phyloP scores from a whole-genome alignment of 108 stramenopile species.

The Seminavis robusta region DNA sequence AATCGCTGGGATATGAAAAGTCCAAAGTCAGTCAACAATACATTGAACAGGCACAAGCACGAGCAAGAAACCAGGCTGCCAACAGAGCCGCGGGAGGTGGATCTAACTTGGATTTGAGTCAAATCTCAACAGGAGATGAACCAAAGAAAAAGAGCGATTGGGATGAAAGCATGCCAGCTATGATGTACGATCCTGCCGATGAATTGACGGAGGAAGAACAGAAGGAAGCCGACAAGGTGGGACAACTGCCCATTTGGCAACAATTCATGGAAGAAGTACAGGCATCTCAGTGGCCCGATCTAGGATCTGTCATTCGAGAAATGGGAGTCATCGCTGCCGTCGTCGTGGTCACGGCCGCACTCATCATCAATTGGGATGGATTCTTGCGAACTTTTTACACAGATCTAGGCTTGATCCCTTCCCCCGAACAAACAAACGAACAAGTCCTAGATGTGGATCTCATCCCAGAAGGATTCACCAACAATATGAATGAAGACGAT shows the following conservation, averaged over 20 bases:
- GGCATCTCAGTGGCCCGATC: conserved; percentile 54
- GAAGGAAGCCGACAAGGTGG: conserved; percentile 68
- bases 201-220: conserved; percentile 77
- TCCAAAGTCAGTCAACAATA: conserved; percentile 51
- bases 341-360: conserved; percentile 46
- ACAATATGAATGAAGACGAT: conserved; percentile 22
- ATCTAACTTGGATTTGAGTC: conserved; percentile 50
- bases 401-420: conserved; percentile 54
- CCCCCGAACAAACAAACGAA: conserved; percentile 44
- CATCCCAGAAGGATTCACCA: conserved; percentile 18
- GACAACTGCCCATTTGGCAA: conserved; percentile 45
- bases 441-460: conserved; percentile 11
- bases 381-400: conserved; percentile 49
- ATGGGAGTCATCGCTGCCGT: conserved; percentile 52
- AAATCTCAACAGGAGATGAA: conserved; percentile 34
- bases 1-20: conserved; percentile 63
- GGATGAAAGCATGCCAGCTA: conserved; percentile 26
- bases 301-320: conserved; percentile 41
- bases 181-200: conserved; percentile 68
- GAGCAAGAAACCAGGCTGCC: neutral
- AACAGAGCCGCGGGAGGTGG: conserved; percentile 5
- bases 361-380: conserved; percentile 63
- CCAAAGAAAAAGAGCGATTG: neutral
- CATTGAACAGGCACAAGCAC: conserved; percentile 51
- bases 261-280: conserved; percentile 47